Base-by-base conservation (phyloP, 208 protist genomes). In the Trypanosoma grayi region DNA sequence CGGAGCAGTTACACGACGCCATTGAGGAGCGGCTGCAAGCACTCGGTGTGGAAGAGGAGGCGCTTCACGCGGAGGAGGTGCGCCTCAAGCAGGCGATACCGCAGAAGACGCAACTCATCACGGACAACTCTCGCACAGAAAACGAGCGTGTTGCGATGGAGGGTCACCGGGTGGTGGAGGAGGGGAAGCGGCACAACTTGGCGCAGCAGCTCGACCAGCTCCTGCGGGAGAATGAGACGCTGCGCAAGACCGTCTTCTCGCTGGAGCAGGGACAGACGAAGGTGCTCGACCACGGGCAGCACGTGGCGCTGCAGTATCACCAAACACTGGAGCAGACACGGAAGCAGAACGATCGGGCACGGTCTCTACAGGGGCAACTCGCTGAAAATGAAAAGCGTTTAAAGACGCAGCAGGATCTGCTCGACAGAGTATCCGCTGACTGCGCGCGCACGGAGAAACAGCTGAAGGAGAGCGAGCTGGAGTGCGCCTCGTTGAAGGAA, bases 361-460 rank as follows among this genome's bases (percentile, higher is more conserved):
- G 81, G 24, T 66, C 95, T 27, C 77, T 99, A 2, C 81, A 98
- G 47, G 97, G 97, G 65, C 70, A 92, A 51, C 81, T 94, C 20
- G 79, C 67, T 0, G 77, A 90, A 4, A 82, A 86, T 46, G 93
- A 99, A 70, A 85, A 87, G 61, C 98, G 98, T 73, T 74, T 98
- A 8, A 99, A 98, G 68, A 72, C 92, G 48, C 97, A 99, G 78
- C 91, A 99, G 72, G 82, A 87, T 54, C 73, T 99, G 18, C 98
- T 99, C 62, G 98, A 99, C 56, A 70, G 79, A 33, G 95, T 99
- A n/a, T 78, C 83, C 14, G 73, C 85, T 7, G 98, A 99, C 66
- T 82, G 98, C 47, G 98, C 98, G 58, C 77, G 97, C 1, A 98
- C 98, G 30, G 97, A 96, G 41, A 98, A 99, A 77, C 95, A 96